Conservation (phyloP, 2,329 filamentous ascomycete species). For the Fusarium piperis region DNA sequence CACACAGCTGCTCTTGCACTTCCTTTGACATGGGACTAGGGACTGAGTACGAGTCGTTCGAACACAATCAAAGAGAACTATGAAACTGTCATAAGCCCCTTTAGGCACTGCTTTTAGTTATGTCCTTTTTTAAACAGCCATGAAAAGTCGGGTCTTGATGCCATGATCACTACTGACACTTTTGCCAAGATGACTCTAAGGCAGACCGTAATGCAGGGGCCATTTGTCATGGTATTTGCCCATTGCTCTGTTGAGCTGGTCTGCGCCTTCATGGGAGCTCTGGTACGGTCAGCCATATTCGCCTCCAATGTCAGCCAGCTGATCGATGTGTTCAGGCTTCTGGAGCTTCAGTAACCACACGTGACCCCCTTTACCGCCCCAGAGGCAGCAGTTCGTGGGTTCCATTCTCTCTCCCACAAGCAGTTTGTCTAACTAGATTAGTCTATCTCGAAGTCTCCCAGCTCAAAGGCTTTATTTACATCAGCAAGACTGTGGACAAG, state of each 20-base stretch:
- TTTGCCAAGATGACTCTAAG: background rate
- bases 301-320: background rate
- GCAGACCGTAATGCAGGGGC: background rate
- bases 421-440: background rate
- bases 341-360: constrained; percentile 70
- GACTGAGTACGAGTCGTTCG: too few species aligned
- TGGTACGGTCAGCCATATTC: constrained; percentile 40
- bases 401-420: background rate
- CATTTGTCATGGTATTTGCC: constrained; percentile 84
- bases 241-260: constrained; percentile 76
- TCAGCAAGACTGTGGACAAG: constrained; percentile 71
- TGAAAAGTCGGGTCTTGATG: too few species aligned
- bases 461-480: constrained; percentile 73
- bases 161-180: background rate
- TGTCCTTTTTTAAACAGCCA: too few species aligned
- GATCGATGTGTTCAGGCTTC: constrained; percentile 48
- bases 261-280: constrained; percentile 79
- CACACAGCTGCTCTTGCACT: too few species aligned
- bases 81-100: too few species aligned
- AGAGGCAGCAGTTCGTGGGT: constrained; percentile 34
- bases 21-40: too few species aligned
- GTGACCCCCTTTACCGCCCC: constrained; percentile 69
- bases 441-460: constrained; percentile 82
- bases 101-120: too few species aligned
- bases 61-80: too few species aligned